Evolutionary conservation across 164 flowering plant species (phyloP).

Genomic region (Stephania yunnanensis): DNA sequence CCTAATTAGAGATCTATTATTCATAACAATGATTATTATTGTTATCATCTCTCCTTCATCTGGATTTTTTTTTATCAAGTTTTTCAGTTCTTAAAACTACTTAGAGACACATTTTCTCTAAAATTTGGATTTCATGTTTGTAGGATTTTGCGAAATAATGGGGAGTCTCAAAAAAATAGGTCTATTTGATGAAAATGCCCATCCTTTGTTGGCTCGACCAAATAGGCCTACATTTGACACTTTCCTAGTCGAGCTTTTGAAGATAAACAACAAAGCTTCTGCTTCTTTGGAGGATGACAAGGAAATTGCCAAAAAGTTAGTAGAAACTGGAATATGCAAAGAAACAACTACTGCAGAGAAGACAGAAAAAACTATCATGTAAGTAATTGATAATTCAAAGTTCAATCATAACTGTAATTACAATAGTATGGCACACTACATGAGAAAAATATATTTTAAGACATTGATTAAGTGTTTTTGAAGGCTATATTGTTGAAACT

Average conservation of each 20-base stretch:
- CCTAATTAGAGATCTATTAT: too few species aligned
- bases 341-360: conserved; percentile 48
- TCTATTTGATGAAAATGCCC: conserved; percentile 47
- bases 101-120: background rate
- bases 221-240: conserved; percentile 44
- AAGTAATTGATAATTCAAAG: conserved; percentile 20
- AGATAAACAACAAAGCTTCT: conserved; percentile 10
- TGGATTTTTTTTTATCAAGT: background rate
- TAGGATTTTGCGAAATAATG: conserved; percentile 87
- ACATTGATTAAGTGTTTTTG: too few species aligned
- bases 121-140: conserved; percentile 12
- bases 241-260: conserved; percentile 63
- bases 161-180: conserved; percentile 73
- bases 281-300: conserved; percentile 35
- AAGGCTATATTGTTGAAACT: too few species aligned
- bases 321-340: conserved; percentile 53
- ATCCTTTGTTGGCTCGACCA: conserved; percentile 39
- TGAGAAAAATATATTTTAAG: too few species aligned
- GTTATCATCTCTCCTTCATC: background rate
- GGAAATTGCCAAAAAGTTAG: conserved; percentile 43
- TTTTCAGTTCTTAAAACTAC: background rate
- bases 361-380: conserved; percentile 73
- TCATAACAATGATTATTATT: background rate
- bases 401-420: background rate
- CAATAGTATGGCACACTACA: background rate